Evolutionary conservation across 495 filamentous ascomycete species (phyloP).

Genomic region (Neurospora cerealis): DNA sequence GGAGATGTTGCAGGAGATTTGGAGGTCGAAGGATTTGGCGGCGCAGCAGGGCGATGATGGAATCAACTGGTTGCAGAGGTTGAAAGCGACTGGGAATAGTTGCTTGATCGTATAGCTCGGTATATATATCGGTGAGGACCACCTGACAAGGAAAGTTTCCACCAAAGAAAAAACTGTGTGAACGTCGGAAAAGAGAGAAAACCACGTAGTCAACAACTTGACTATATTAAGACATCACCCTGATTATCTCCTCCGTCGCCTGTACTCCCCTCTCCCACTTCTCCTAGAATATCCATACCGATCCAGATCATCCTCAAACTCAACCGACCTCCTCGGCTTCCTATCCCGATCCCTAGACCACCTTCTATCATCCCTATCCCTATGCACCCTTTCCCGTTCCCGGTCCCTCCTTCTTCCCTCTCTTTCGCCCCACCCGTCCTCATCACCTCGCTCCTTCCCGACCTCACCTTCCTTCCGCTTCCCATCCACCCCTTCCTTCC

Average conservation of each 20-base stretch:
- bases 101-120: constrained; percentile 29
- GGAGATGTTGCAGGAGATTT: constrained; percentile 30
- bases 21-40: constrained; percentile 24
- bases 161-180: background rate
- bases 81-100: constrained; percentile 25
- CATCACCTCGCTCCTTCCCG: background rate
- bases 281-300: background rate
- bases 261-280: background rate
- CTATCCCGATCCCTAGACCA: background rate
- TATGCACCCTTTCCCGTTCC: background rate
- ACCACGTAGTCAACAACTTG: background rate
- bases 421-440: background rate
- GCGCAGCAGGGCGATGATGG: background rate
- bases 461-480: background rate
- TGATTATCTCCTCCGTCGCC: background rate
- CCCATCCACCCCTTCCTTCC: background rate
- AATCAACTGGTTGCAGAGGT: constrained; percentile 27
- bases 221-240: background rate
- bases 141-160: background rate
- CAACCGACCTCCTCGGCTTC: background rate
- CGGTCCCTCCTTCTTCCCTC: background rate
- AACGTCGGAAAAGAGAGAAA: background rate
- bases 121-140: background rate
- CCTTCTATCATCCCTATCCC: background rate
- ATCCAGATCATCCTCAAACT: background rate